Conservation (phyloP, 768 basidiomycete species). For the Kwoniella sp. region DNA sequence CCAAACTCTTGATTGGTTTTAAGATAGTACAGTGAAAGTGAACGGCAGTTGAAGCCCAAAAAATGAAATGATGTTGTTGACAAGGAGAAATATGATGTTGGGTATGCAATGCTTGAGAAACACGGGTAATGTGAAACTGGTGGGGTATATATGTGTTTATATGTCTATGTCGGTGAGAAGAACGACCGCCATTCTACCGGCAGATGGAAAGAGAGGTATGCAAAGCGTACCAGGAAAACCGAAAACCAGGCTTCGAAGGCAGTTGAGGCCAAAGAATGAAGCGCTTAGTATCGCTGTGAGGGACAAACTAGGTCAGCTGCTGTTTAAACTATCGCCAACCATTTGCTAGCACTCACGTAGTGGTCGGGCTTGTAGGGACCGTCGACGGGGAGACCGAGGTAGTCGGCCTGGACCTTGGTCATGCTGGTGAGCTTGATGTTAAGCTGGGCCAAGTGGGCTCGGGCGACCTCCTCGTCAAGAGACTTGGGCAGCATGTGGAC, state of each 20-base stretch:
- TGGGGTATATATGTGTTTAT: constrained; percentile 17
- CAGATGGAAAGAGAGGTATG: background rate
- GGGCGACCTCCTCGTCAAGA: constrained; percentile 98
- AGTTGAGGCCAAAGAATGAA: constrained; percentile 38
- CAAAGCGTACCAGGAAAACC: background rate
- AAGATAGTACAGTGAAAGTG: constrained; percentile 8
- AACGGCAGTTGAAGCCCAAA: constrained; percentile 40
- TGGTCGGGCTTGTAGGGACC: constrained; percentile 78
- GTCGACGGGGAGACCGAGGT: constrained; percentile 83
- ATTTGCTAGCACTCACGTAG: constrained; percentile 57
- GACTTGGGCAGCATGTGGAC: constrained; percentile 99
- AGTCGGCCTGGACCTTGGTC: constrained; percentile 71
- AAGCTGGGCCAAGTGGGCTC: constrained; percentile 86
- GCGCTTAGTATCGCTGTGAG: constrained; percentile 36
- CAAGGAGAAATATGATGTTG: constrained; percentile 13
- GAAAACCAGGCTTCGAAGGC: constrained; percentile 31
- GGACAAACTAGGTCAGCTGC: constrained; percentile 1
- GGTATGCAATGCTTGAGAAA: constrained; percentile 18
- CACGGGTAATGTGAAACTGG: constrained; percentile 26
- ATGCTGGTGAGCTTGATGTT: constrained; percentile 84
- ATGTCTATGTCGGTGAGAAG: constrained; percentile 1
- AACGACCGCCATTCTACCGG: background rate
- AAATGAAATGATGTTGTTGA: constrained; percentile 5
- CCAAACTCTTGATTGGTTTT: background rate
- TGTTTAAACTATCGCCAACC: background rate